These are phyloP conservation scores for Vanderwaltozyma polyspora DNA, from an alignment of 805 yeast species.

Conservation along the genomic window DNA sequence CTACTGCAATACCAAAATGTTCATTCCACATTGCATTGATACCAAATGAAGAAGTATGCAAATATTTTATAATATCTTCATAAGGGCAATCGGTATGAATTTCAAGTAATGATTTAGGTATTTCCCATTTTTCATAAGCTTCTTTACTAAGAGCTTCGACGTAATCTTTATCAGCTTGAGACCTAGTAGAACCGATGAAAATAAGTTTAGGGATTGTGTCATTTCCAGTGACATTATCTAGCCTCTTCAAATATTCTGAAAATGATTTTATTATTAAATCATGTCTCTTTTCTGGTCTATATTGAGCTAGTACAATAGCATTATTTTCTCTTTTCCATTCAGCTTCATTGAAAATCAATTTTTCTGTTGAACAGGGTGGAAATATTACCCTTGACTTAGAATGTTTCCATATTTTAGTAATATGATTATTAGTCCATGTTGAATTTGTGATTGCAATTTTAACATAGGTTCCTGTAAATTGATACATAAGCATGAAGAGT, in stretches of 20 bases:
- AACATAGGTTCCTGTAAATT: conserved; percentile 54
- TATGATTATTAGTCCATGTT: conserved; percentile 82
- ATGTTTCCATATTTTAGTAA: conserved; percentile 52
- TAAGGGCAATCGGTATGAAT: conserved; percentile 70
- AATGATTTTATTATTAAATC: conserved; percentile 55
- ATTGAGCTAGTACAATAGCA: conserved; percentile 61
- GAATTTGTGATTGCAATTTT: conserved; percentile 68
- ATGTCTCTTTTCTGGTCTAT: conserved; percentile 92
- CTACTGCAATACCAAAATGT: conserved; percentile 96
- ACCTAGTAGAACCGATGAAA: conserved; percentile 77
- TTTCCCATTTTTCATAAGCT: conserved; percentile 31
- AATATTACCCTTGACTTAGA: conserved; percentile 42
- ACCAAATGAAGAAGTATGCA: conserved; percentile 57
- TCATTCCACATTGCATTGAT: conserved; percentile 99
- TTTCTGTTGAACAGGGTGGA: conserved; percentile 83
- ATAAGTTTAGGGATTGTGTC: conserved; percentile 42
- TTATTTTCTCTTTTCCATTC: conserved; percentile 27
- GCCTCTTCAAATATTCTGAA: conserved; percentile 35
- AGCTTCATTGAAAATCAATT: conserved; percentile 25
- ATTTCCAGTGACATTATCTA: conserved; percentile 1
- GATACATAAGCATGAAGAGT: conserved; percentile 49
- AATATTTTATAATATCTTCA: conserved; percentile 41
- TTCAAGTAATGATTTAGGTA: conserved; percentile 33
- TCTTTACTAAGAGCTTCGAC: conserved; percentile 39
- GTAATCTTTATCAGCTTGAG: conserved; percentile 48